These are phyloP conservation scores for Erysimum cheiranthoides DNA, from an alignment of 345 rosid species.

Conservation along the genomic window DNA sequence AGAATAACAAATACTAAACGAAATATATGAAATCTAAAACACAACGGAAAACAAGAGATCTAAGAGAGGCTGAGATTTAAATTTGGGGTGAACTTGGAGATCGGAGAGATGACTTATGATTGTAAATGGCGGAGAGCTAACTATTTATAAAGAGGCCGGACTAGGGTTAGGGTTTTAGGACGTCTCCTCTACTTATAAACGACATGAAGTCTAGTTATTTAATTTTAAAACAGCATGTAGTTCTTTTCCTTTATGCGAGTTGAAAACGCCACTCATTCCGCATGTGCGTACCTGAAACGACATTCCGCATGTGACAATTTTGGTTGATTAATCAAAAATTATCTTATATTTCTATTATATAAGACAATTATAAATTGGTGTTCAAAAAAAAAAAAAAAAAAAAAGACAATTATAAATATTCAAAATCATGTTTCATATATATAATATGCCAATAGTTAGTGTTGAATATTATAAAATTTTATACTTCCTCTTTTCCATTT, in stretches of 20 bases:
- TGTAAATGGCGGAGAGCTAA: not conserved
- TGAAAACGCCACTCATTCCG: conserved; percentile 15
- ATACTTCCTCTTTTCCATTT: too few species aligned
- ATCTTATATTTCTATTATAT: too few species aligned
- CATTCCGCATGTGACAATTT: too few species aligned
- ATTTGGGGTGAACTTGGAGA: not conserved
- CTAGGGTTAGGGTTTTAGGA: conserved; percentile 17
- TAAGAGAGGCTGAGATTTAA: not conserved
- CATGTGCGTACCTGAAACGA: not conserved
- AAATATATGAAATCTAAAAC: not conserved
- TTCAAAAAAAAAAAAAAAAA: too few species aligned
- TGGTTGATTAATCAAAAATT: too few species aligned
- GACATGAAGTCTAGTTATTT: not conserved
- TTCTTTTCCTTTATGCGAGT: not conserved
- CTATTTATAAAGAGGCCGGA: conserved; percentile 16
- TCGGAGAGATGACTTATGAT: not conserved
- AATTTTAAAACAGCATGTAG: conserved; percentile 11
- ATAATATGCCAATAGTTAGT: too few species aligned
- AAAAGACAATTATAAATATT: too few species aligned
- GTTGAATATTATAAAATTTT: too few species aligned
- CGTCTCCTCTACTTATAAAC: not conserved
- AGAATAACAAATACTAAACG: not conserved
- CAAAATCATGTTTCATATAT: too few species aligned
- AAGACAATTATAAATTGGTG: too few species aligned
- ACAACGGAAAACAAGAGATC: not conserved